Evolutionary conservation across 2,329 filamentous ascomycete genomes (phyloP).

Genomic region (Exophiala xenobiotica): DNA sequence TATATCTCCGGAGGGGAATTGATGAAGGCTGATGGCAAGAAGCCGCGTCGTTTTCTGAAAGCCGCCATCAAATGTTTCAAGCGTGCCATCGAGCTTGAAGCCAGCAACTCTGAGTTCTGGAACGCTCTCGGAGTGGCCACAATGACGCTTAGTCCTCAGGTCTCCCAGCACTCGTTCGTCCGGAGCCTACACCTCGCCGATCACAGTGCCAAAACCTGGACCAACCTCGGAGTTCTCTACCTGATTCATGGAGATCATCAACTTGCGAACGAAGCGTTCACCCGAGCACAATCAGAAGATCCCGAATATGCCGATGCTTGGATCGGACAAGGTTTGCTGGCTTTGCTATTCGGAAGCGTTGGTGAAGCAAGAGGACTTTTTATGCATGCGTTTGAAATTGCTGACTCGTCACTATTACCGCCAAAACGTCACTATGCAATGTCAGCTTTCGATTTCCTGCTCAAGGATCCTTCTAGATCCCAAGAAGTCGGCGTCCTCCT

Average conservation of each 20-base stretch:
- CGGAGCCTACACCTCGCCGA: constrained; percentile 92
- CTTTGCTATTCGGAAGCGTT: constrained; percentile 69
- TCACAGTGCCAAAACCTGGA: constrained; percentile 79
- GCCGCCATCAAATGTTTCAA: constrained; percentile 90
- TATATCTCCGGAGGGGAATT: constrained; percentile 51
- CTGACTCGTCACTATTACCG: constrained; percentile 70
- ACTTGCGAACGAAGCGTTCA: constrained; percentile 87
- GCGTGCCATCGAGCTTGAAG: constrained; percentile 89
- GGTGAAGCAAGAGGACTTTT: constrained; percentile 82
- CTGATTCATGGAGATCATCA: constrained; percentile 78
- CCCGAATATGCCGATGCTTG: constrained; percentile 92
- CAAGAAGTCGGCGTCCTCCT: constrained; percentile 59
- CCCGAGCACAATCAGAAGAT: constrained; percentile 86
- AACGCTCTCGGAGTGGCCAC: constrained; percentile 92
- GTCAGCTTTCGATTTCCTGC: constrained; percentile 78
- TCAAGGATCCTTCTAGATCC: constrained; percentile 54
- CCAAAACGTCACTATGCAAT: constrained; percentile 76
- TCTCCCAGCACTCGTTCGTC: constrained; percentile 91
- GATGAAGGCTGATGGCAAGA: constrained; percentile 48
- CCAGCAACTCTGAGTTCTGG: constrained; percentile 95
- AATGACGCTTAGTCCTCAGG: constrained; percentile 76
- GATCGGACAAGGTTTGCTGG: constrained; percentile 88
- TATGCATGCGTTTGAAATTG: constrained; percentile 91
- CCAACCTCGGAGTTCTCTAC: constrained; percentile 84
- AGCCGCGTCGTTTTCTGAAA: constrained; percentile 67